These are phyloP conservation scores for Skeletonema costatum DNA, from an alignment of 108 stramenopile species.

Conservation along the genomic window DNA sequence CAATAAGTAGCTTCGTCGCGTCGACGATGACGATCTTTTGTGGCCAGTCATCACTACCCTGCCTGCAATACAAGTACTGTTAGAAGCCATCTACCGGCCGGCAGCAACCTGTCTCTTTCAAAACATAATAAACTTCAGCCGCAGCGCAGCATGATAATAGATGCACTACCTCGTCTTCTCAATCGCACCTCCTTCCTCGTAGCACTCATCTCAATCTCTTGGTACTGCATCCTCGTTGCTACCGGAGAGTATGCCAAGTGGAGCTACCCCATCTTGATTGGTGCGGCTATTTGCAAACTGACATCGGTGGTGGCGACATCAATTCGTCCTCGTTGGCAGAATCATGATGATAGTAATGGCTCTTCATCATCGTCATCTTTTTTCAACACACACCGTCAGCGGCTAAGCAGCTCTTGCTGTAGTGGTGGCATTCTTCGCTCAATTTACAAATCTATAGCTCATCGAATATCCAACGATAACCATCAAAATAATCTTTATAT, in stretches of 20 bases:
- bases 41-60: too few relatives aligned
- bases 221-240: constrained; percentile 1
- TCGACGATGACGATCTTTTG: too few relatives aligned
- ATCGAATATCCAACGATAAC: background rate
- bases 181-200: constrained; percentile 1
- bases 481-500: background rate
- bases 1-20: too few relatives aligned
- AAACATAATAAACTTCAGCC: background rate
- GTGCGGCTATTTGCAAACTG: background rate
- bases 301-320: background rate
- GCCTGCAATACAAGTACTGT: too few relatives aligned
- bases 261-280: constrained; percentile 2
- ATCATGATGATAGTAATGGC: background rate
- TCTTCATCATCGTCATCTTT: background rate
- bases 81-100: too few relatives aligned
- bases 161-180: background rate
- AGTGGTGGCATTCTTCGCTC: background rate
- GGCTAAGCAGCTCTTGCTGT: background rate
- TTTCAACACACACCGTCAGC: background rate
- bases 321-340: background rate
- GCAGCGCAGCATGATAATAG: background rate
- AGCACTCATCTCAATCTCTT: background rate
- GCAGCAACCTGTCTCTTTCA: too few relatives aligned
- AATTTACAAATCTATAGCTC: background rate
- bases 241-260: constrained; percentile 5